These are phyloP conservation scores for Leptographium radiaticola DNA, from an alignment of 2,329 filamentous ascomycete genomes.

Conservation along the genomic window DNA sequence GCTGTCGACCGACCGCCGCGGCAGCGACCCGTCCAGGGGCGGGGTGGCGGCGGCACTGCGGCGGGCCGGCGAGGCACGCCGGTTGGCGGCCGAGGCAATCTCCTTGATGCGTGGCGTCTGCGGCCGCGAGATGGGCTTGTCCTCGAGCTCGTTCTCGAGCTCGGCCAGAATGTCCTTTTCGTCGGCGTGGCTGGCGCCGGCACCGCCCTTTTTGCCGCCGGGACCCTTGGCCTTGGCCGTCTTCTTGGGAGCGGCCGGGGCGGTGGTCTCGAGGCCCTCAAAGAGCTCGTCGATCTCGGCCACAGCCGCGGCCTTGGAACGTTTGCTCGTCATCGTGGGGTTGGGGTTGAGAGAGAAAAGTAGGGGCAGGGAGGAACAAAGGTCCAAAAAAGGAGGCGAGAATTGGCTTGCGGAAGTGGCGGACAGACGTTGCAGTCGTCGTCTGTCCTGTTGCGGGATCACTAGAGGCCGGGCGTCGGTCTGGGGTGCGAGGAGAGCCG, in stretches of 20 bases:
- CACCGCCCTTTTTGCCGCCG: slow-evolving; percentile 24
- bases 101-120: slow-evolving; percentile 66
- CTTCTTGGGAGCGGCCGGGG: slow-evolving; percentile 34
- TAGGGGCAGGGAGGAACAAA: too few relatives aligned
- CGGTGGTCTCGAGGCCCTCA: slow-evolving; percentile 42
- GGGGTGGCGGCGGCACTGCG: slow-evolving; percentile 33
- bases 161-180: slow-evolving; percentile 76
- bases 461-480: too few relatives aligned
- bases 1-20: slow-evolving; percentile 14
- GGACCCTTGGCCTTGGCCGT: slow-evolving; percentile 24
- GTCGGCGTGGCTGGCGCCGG: slow-evolving; percentile 25
- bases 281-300: slow-evolving; percentile 55
- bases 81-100: slow-evolving; percentile 23
- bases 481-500: too few relatives aligned
- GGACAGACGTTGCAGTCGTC: too few relatives aligned
- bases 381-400: too few relatives aligned
- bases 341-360: too few relatives aligned
- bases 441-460: too few relatives aligned
- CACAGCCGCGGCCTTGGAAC: slow-evolving; percentile 33
- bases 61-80: slow-evolving; percentile 33
- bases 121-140: slow-evolving; percentile 57
- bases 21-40: slow-evolving; percentile 37
- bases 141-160: slow-evolving; percentile 63
- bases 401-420: too few relatives aligned
- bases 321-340: slow-evolving; percentile 44